Conservation (phyloP, 208 protist species). For the Trypanosoma lewisi region DNA sequence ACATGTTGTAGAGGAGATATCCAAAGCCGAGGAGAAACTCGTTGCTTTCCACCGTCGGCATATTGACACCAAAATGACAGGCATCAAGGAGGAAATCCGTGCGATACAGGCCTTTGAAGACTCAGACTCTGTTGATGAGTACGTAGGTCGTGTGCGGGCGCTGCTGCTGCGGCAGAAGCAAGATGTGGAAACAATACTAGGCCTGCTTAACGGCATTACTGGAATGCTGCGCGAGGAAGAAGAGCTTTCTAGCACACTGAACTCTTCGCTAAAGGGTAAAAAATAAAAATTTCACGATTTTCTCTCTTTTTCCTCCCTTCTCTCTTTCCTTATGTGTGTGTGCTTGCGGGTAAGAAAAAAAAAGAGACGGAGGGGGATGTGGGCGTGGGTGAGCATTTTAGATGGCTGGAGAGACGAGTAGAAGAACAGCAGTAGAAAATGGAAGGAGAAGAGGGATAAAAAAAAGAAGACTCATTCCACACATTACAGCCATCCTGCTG, state of each 20-base stretch:
- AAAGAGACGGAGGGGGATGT: too few relatives aligned
- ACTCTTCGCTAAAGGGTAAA: conserved; percentile 38
- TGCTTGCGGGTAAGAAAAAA: too few relatives aligned
- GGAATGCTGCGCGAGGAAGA: conserved; percentile 87
- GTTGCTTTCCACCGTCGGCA: conserved; percentile 90
- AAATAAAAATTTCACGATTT: conserved; percentile 19
- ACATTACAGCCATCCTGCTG: not conserved
- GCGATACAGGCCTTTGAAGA: conserved; percentile 91
- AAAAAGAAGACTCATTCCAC: conserved; percentile 6
- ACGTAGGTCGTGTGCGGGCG: conserved; percentile 68
- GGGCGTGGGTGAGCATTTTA: too few relatives aligned
- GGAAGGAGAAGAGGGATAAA: too few relatives aligned
- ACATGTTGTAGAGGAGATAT: conserved; percentile 91
- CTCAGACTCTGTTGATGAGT: conserved; percentile 89
- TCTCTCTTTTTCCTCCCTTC: too few relatives aligned
- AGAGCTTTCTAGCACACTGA: conserved; percentile 83
- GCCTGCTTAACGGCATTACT: conserved; percentile 68
- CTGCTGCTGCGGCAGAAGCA: conserved; percentile 70
- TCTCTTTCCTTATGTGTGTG: too few relatives aligned
- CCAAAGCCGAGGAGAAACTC: conserved; percentile 93
- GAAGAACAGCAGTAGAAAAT: too few relatives aligned
- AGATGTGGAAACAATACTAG: conserved; percentile 77
- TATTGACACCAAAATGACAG: conserved; percentile 93
- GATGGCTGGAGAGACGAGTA: too few relatives aligned
- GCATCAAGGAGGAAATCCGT: conserved; percentile 92